phyloP scores from a whole-genome alignment of 805 yeast genomes.

The Wickerhamiella galacta region DNA sequence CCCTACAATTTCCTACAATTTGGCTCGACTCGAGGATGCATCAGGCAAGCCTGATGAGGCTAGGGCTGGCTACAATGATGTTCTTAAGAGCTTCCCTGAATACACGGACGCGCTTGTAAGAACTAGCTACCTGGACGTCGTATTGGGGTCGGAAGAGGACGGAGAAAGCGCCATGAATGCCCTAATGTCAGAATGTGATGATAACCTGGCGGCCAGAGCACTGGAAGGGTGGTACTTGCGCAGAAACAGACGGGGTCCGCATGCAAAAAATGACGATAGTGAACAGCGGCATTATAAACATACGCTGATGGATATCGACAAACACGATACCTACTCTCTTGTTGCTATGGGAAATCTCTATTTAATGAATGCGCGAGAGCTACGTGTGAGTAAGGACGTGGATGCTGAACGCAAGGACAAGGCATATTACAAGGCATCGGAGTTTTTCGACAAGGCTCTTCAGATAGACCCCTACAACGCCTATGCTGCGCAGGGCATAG shows the following conservation, averaged over 20 bases:
- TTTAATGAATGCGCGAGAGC: constrained; percentile 60
- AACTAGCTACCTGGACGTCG: constrained; percentile 40
- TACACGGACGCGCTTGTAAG: constrained; percentile 66
- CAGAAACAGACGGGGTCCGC: constrained; percentile 17
- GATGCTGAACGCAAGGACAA: constrained; percentile 47
- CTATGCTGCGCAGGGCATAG: constrained; percentile 96
- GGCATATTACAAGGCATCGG: constrained; percentile 79
- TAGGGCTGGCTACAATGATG: constrained; percentile 32
- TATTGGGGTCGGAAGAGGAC: constrained; percentile 26
- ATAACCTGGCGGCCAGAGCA: constrained; percentile 69
- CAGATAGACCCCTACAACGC: constrained; percentile 71
- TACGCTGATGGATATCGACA: constrained; percentile 60
- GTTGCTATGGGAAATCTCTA: constrained; percentile 83
- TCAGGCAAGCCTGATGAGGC: constrained; percentile 25
- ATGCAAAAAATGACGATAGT: constrained; percentile 29
- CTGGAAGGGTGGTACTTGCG: constrained; percentile 82
- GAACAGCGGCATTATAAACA: constrained; percentile 74
- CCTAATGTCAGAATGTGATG: constrained; percentile 36
- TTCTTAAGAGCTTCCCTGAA: constrained; percentile 45
- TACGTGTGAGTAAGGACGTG: constrained; percentile 30
- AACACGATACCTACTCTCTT: constrained; percentile 77
- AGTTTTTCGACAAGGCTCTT: constrained; percentile 74
- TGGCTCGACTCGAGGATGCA: constrained; percentile 57
- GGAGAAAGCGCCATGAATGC: constrained; percentile 34
- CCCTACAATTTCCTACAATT: constrained; percentile 46